Percentiles rank a stretch among this genome's conserved stretches.
These are phyloP conservation scores for Hymenoscyphus albidus DNA, from an alignment of 2,329 filamentous ascomycete species.

Conservation along the genomic window DNA sequence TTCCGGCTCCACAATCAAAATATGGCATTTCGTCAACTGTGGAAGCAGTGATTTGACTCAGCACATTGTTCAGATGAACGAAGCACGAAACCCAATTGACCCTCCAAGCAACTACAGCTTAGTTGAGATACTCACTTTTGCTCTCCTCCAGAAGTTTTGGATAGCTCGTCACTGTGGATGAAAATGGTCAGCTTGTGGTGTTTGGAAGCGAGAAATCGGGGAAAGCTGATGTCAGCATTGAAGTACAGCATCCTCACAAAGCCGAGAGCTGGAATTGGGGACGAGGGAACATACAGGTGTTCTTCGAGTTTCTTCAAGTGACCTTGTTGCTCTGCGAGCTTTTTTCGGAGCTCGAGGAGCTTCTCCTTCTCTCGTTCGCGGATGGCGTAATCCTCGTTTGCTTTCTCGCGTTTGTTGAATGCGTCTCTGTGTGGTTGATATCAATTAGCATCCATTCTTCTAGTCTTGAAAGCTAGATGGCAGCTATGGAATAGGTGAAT, in stretches of 20 bases:
- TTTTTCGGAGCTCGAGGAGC: constrained; percentile 71
- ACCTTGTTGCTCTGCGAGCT: constrained; percentile 71
- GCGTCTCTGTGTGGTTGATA: constrained; percentile 60
- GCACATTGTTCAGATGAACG: constrained; percentile 10
- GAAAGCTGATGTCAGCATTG: neutral
- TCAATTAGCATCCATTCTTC: neutral
- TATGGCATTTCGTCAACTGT: constrained; percentile 8
- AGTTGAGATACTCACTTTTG: constrained; percentile 33
- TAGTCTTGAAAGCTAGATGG: neutral
- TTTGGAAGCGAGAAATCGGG: constrained; percentile 10
- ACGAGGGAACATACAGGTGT: constrained; percentile 66
- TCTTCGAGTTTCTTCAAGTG: constrained; percentile 82
- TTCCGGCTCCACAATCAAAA: neutral
- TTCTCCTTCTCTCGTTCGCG: constrained; percentile 86
- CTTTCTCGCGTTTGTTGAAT: constrained; percentile 88
- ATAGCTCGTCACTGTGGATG: constrained; percentile 65
- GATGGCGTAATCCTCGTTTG: constrained; percentile 81
- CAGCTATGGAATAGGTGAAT: neutral
- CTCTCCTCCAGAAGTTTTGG: constrained; percentile 54
- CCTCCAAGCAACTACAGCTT: constrained; percentile 1
- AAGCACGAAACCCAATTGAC: neutral
- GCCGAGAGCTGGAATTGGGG: neutral
- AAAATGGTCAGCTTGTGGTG: constrained; percentile 6
- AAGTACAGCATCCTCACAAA: neutral
- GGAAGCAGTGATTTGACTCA: constrained; percentile 9